Evolutionary conservation across 768 basidiomycete genomes (phyloP).

Genomic region (Mycena leptocephala): DNA sequence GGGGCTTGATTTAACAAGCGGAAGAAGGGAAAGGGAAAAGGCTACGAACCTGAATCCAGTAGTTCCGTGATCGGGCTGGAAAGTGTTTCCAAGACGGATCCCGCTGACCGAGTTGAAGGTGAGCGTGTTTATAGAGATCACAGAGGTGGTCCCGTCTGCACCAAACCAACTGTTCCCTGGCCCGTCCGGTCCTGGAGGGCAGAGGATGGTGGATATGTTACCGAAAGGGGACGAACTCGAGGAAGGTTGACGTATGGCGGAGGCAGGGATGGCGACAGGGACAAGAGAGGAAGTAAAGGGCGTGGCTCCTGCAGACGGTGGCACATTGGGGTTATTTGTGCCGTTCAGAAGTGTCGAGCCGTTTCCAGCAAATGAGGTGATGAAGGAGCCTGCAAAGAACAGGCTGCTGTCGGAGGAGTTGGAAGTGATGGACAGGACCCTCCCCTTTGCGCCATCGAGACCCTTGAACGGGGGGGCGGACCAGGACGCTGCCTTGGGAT

Average conservation of each 20-base stretch:
- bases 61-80: constrained; percentile 85
- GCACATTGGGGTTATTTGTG: constrained; percentile 89
- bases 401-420: constrained; percentile 82
- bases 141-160: constrained; percentile 76
- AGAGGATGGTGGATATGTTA: constrained; percentile 82
- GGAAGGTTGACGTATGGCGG: constrained; percentile 69
- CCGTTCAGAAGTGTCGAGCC: constrained; percentile 65
- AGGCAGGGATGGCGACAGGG: constrained; percentile 78
- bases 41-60: constrained; percentile 85
- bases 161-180: constrained; percentile 91
- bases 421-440: constrained; percentile 83
- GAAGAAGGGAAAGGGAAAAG: background rate
- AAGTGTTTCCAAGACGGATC: constrained; percentile 93
- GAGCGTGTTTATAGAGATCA: constrained; percentile 86
- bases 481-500: constrained; percentile 78
- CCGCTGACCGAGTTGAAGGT: constrained; percentile 83
- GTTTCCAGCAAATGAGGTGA: constrained; percentile 78
- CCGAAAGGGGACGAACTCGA: constrained; percentile 73
- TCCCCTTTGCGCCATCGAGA: constrained; percentile 77
- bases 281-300: constrained; percentile 94
- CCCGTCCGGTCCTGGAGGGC: constrained; percentile 88
- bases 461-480: constrained; percentile 86
- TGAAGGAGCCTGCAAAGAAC: constrained; percentile 92
- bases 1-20: constrained; percentile 30
- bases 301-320: constrained; percentile 85